These are phyloP conservation scores for Fraxinus paxiana DNA, from an alignment of 305 asterid genomes.

Conservation along the genomic window DNA sequence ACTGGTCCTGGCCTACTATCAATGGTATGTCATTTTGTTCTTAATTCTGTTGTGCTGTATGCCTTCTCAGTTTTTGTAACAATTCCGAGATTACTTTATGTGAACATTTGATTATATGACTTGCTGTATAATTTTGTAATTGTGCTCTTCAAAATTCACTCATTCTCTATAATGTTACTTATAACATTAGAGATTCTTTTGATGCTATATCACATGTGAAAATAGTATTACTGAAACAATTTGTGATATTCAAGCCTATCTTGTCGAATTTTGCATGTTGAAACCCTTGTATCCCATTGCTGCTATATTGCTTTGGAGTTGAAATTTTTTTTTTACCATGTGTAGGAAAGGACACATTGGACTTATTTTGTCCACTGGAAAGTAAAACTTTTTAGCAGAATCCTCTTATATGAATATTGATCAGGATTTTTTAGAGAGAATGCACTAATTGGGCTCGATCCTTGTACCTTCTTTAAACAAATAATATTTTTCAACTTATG, in stretches of 20 bases:
- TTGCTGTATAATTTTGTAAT: neutral
- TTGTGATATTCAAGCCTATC: neutral
- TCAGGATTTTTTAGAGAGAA: neutral
- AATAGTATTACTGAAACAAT: neutral
- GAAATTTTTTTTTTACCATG: neutral
- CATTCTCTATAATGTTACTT: neutral
- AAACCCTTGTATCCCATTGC: neutral
- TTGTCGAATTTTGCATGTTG: neutral
- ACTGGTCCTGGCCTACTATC: slow-evolving; percentile 96
- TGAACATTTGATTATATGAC: neutral
- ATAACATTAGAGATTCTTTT: neutral
- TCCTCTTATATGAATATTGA: neutral
- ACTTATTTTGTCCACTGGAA: neutral
- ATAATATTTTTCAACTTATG: neutral
- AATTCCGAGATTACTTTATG: neutral
- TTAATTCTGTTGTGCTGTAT: slow-evolving; percentile 7
- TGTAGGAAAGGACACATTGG: neutral
- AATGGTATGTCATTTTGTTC: slow-evolving; percentile 50
- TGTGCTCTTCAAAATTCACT: neutral
- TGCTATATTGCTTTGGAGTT: neutral
- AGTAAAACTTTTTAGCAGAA: neutral
- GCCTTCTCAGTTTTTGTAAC: slow-evolving; percentile 14
- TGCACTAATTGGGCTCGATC: neutral
- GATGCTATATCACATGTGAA: neutral
- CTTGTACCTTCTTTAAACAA: neutral